Evolutionary conservation across 768 basidiomycete genomes (phyloP), one percentile per base, ranked within the genome.

Genomic region (Tulasnella sp.): DNA sequence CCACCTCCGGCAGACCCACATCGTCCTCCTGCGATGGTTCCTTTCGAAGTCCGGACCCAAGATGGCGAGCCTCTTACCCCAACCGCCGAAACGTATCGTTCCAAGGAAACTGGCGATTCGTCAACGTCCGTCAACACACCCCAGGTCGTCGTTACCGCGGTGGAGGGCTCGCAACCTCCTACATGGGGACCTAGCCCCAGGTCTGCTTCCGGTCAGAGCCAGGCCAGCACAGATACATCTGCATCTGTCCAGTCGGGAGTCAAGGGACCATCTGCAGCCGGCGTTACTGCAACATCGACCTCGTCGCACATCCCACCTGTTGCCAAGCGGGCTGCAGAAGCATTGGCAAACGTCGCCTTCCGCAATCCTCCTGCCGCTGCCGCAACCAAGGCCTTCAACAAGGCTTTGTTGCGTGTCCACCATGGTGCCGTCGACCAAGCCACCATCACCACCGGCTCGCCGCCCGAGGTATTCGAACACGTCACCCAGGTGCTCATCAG

Each of bases 341-440:
- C 77, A 71, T 31, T 79, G 71, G 62, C 78, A 27, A 46, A 79
- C 21, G 75, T 76, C 44, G 75, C 81, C 39, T 80, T 81, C 34
- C 73, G 82, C 56, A 81, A 81, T 19, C 82, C 83, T 68, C 82
- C 81, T 31, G 73, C 80, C 9, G 71, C 78, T 31, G 79, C 71
- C 74, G 76, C 78, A 42, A 68, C 76, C 62, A 18, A 71, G 34
- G 75, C 44, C 68, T 62, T 75, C 75, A 44, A 74, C 52, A 79
- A 86, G 39, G 75, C 76, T 74, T 84, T 83, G 73, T 83, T 98
- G 56, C 91, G 96, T 16, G 90, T 94, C 58, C 97, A 99, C 84
- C 93, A 94, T 82, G 97, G 97, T 81, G 92, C 97, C 2, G 93
- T 99, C 40, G 98, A 98, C 84, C 93, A 93, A 84, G 91, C 91